Conservation (phyloP, 805 yeast species). For the Candida pseudofarinosa region DNA sequence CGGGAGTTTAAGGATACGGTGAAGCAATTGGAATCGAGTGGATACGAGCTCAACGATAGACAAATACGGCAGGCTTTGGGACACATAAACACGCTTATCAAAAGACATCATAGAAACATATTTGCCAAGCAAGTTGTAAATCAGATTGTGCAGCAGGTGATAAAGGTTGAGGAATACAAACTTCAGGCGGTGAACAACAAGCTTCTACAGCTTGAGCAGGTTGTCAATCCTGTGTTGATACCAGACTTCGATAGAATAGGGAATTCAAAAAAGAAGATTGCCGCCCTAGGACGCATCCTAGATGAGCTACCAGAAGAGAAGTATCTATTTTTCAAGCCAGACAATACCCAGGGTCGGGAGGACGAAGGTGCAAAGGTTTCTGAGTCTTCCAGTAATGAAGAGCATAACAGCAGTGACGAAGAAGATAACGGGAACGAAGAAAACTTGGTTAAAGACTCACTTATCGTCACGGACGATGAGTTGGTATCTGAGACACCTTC, state of each 20-base stretch:
- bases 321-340: constrained; percentile 17
- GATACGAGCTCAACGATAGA: constrained; percentile 3
- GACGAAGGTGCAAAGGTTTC: constrained; percentile 1
- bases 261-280: constrained; percentile 10
- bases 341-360: constrained; percentile 6
- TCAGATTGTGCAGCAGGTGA: constrained; percentile 34
- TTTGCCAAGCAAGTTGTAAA: constrained; percentile 29
- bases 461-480: constrained; percentile 8
- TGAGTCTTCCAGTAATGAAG: constrained; percentile 7
- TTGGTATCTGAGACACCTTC: not conserved
- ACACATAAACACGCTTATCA: constrained; percentile 19
- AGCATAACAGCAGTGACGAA: too few species aligned
- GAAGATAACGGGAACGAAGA: constrained; percentile 6
- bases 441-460: constrained; percentile 17
- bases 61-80: constrained; percentile 17
- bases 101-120: constrained; percentile 23
- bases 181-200: constrained; percentile 24
- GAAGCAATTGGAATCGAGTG: constrained; percentile 6
- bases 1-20: constrained; percentile 8
- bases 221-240: constrained; percentile 25
- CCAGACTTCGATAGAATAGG: constrained; percentile 18
- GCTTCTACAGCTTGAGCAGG: constrained; percentile 15
- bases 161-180: constrained; percentile 29
- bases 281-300: constrained; percentile 21
- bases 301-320: constrained; percentile 31